Percentiles rank a stretch among this genome's conserved stretches.
These are phyloP conservation scores for Neurospora sp. DNA, from an alignment of 495 filamentous ascomycete genomes.

Conservation along the genomic window DNA sequence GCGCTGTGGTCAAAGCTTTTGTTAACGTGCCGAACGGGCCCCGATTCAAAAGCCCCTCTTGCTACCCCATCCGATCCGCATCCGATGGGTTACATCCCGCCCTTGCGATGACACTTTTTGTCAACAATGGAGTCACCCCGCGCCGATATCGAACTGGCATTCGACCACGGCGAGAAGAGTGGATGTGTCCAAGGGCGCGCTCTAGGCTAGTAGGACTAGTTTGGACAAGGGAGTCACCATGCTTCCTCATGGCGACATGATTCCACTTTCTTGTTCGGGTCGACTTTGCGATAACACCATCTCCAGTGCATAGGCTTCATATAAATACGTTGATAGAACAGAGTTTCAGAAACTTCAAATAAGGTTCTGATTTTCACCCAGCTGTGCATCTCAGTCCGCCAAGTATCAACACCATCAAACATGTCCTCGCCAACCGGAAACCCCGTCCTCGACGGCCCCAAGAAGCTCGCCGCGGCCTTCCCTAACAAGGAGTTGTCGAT, in stretches of 20 bases:
- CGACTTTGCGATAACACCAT: neutral
- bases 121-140: constrained; percentile 9
- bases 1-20: neutral
- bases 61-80: neutral
- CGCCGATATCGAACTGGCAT: constrained; percentile 5
- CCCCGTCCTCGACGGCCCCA: constrained; percentile 9
- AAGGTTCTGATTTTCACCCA: neutral
- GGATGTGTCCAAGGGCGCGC: neutral
- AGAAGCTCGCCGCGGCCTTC: constrained; percentile 18
- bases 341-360: neutral
- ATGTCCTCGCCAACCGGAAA: neutral
- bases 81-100: constrained; percentile 1
- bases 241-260: neutral
- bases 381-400: neutral
- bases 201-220: neutral
- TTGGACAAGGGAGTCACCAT: neutral
- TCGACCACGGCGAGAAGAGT: neutral
- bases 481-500: constrained; percentile 30
- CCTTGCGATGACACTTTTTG: constrained; percentile 7
- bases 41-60: neutral
- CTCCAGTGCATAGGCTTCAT: neutral
- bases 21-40: neutral
- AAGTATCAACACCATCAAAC: neutral
- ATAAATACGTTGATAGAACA: neutral
- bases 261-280: neutral